Evolutionary conservation across 2,329 filamentous ascomycete species (phyloP).

Genomic region (Allantophomopsis cytisporea): DNA sequence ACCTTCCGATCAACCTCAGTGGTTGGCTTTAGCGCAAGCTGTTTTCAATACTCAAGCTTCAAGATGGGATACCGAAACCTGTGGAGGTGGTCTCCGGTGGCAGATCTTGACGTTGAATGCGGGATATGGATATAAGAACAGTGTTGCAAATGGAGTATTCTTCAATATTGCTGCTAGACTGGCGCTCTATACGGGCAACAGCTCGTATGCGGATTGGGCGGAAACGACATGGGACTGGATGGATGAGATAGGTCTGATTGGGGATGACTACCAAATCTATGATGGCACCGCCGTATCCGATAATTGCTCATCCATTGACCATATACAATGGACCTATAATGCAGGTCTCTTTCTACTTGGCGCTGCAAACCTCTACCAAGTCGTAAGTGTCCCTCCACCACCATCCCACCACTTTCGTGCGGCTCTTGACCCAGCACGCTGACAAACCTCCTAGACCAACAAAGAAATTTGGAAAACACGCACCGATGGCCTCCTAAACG

Average conservation of each 20-base stretch:
- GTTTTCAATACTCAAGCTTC: constrained; percentile 67
- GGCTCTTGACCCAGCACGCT: constrained; percentile 1
- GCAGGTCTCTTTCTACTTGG: constrained; percentile 53
- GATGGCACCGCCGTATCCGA: constrained; percentile 43
- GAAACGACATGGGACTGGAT: constrained; percentile 63
- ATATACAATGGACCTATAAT: constrained; percentile 58
- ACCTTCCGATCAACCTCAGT: constrained; percentile 38
- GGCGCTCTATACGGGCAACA: constrained; percentile 63
- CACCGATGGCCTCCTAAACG: constrained; percentile 39
- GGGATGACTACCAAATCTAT: constrained; percentile 36
- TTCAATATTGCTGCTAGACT: constrained; percentile 51
- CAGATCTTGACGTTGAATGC: constrained; percentile 75
- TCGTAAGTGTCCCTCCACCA: constrained; percentile 23
- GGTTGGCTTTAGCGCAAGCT: constrained; percentile 60
- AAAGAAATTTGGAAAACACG: constrained; percentile 37
- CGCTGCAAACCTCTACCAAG: constrained; percentile 28
- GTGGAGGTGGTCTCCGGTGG: constrained; percentile 65
- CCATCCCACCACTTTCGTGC: not conserved
- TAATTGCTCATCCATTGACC: constrained; percentile 44
- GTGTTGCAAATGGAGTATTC: constrained; percentile 47
- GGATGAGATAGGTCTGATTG: constrained; percentile 38
- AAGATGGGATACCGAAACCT: constrained; percentile 54
- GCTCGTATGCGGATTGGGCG: constrained; percentile 67
- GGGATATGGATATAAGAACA: constrained; percentile 66
- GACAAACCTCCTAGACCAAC: constrained; percentile 11